These are phyloP conservation scores for Fusarium pseudocircinatum DNA, from an alignment of 2,329 filamentous ascomycete genomes.

Conservation along the genomic window DNA sequence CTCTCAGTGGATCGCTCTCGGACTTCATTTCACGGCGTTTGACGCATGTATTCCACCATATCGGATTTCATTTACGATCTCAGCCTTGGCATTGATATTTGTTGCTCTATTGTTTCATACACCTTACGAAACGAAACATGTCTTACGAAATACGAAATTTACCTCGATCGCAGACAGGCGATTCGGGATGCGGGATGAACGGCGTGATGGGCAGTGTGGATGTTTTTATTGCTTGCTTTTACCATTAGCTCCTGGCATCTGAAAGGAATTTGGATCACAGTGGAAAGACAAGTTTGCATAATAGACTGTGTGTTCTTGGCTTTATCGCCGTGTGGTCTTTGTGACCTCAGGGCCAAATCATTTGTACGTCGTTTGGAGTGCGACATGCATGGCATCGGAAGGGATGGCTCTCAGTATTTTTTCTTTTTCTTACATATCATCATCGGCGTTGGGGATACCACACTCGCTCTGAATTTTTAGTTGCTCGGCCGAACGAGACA, in stretches of 20 bases:
- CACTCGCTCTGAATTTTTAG: slow-evolving; percentile 38
- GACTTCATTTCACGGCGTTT: slow-evolving; percentile 42
- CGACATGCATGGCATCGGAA: slow-evolving; percentile 37
- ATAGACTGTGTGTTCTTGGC: slow-evolving; percentile 31
- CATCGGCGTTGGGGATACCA: slow-evolving; percentile 42
- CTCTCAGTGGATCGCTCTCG: slow-evolving; percentile 8
- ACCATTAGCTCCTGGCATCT: slow-evolving; percentile 34
- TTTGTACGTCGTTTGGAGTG: slow-evolving; percentile 38
- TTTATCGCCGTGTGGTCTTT: slow-evolving; percentile 21
- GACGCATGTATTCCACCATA: slow-evolving; percentile 42
- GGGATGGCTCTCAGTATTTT: slow-evolving; percentile 27
- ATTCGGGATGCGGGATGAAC: slow-evolving; percentile 42
- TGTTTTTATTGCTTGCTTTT: slow-evolving; percentile 11
- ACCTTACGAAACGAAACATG: slow-evolving; percentile 46
- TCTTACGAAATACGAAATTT: slow-evolving; percentile 48
- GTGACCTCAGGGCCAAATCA: slow-evolving; percentile 26
- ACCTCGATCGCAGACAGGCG: slow-evolving; percentile 35
- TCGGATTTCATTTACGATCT: slow-evolving; percentile 23
- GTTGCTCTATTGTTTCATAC: slow-evolving; percentile 39
- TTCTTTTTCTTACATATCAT: slow-evolving; percentile 31
- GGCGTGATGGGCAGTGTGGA: slow-evolving; percentile 35
- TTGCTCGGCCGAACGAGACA: slow-evolving; percentile 13
- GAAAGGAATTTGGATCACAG: slow-evolving; percentile 26
- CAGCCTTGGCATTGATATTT: slow-evolving; percentile 31
- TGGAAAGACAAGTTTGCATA: slow-evolving; percentile 37